Evolutionary conservation across 2,329 filamentous ascomycete genomes (phyloP).

Genomic region (Pseudogymnoascus sp.): DNA sequence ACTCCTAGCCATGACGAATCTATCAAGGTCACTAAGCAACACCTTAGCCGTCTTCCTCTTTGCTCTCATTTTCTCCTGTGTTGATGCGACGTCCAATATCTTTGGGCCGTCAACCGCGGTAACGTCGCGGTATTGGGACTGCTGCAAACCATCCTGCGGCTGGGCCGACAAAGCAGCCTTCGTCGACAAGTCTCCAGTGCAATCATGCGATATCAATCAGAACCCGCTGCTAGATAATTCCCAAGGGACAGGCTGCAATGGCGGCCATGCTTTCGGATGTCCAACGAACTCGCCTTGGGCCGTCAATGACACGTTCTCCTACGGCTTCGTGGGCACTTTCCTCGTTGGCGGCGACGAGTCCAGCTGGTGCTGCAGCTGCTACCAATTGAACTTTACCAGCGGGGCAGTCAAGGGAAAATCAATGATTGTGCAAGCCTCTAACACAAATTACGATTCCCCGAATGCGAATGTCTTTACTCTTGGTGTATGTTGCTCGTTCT

Average conservation of each 20-base stretch:
- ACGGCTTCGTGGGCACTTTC: slow-evolving; percentile 45
- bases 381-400: slow-evolving; percentile 51
- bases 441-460: slow-evolving; percentile 46
- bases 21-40: not conserved
- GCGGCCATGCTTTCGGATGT: slow-evolving; percentile 46
- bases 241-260: slow-evolving; percentile 44
- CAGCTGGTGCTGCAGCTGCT: slow-evolving; percentile 46
- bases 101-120: not conserved
- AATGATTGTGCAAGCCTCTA: slow-evolving; percentile 52
- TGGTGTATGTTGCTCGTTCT: slow-evolving; percentile 26
- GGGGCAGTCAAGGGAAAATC: slow-evolving; percentile 45
- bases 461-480: slow-evolving; percentile 46
- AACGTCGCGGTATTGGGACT: slow-evolving; percentile 50
- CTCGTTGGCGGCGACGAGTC: slow-evolving; percentile 36
- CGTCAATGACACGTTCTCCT: slow-evolving; percentile 40
- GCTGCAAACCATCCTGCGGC: slow-evolving; percentile 61
- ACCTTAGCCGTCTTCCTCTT: not conserved
- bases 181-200: slow-evolving; percentile 35
- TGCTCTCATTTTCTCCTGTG: not conserved
- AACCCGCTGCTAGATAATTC: slow-evolving; percentile 42
- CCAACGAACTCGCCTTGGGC: slow-evolving; percentile 43
- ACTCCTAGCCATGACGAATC: slow-evolving; percentile 1
- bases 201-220: slow-evolving; percentile 47
- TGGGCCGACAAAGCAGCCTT: slow-evolving; percentile 50
- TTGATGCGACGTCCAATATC: not conserved